phyloP scores from a whole-genome alignment of 2,329 filamentous ascomycete genomes.

The Blastomyces parvus region DNA sequence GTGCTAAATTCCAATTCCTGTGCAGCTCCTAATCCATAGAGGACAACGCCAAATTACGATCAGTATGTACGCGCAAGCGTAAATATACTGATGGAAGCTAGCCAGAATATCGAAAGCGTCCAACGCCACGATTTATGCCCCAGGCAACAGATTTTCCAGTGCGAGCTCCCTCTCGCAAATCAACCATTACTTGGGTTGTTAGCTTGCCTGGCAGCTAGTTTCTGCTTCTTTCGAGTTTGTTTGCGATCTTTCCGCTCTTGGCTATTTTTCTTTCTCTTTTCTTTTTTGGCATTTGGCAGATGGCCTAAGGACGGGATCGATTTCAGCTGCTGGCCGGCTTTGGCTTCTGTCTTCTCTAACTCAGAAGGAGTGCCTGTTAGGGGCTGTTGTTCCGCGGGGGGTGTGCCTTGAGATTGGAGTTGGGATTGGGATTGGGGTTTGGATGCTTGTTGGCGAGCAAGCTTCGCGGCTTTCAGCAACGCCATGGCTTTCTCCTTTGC shows the following conservation, averaged over 20 bases:
- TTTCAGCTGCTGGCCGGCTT: neutral
- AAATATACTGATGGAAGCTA: neutral
- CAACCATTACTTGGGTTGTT: conserved; percentile 15
- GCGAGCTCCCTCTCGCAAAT: neutral
- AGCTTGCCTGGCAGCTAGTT: conserved; percentile 34
- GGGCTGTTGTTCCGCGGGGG: neutral
- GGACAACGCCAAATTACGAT: neutral
- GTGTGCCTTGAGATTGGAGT: conserved; percentile 14
- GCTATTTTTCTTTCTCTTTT: conserved; percentile 24
- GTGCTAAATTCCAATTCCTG: neutral
- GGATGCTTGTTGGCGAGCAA: conserved; percentile 30
- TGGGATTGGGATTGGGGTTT: conserved; percentile 15
- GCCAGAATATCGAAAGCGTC: neutral
- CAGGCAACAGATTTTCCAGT: neutral
- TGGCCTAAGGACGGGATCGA: neutral
- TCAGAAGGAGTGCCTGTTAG: neutral
- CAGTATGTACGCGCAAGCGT: neutral
- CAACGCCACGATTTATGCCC: neutral
- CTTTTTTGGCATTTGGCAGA: conserved; percentile 12
- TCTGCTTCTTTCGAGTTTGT: conserved; percentile 25
- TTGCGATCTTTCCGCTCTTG: conserved; percentile 22
- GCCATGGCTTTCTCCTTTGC: conserved; percentile 44
- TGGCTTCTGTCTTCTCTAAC: neutral
- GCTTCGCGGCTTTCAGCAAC: conserved; percentile 38
- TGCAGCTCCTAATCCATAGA: neutral